Percentiles rank a stretch among this genome's conserved stretches.
Evolutionary conservation across 768 basidiomycete species (phyloP).

Genomic region (Termitomyces sp.): DNA sequence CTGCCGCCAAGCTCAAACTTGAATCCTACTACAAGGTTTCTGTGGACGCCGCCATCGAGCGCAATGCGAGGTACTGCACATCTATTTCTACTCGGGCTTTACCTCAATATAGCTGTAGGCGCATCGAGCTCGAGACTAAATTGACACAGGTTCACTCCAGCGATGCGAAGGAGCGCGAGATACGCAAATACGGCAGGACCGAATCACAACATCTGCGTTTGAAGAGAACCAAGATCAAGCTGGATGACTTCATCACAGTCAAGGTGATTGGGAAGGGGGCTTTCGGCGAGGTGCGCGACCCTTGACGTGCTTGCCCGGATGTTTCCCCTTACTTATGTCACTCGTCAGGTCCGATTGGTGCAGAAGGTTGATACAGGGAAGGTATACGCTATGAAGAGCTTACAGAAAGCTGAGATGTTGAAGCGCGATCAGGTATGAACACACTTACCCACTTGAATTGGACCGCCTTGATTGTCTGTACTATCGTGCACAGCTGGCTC

Average conservation of each 20-base stretch:
- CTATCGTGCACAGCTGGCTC: slow-evolving; percentile 67
- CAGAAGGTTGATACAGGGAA: slow-evolving; percentile 97
- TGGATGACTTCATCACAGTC: slow-evolving; percentile 91
- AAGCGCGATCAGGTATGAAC: slow-evolving; percentile 90
- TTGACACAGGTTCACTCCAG: slow-evolving; percentile 70
- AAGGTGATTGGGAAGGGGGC: slow-evolving; percentile 99
- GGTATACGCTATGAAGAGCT: slow-evolving; percentile 99
- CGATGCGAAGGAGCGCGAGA: slow-evolving; percentile 86
- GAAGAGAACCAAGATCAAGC: slow-evolving; percentile 87
- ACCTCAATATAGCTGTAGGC: slow-evolving; percentile 41
- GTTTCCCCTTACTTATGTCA: neutral
- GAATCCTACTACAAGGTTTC: slow-evolving; percentile 98
- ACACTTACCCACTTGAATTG: neutral
- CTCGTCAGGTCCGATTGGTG: slow-evolving; percentile 77
- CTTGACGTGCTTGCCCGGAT: neutral
- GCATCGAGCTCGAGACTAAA: slow-evolving; percentile 85
- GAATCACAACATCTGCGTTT: slow-evolving; percentile 91
- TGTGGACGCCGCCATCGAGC: slow-evolving; percentile 93
- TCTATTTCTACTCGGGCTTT: neutral
- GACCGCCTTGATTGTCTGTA: neutral
- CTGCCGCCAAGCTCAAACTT: slow-evolving; percentile 93
- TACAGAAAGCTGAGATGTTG: slow-evolving; percentile 98
- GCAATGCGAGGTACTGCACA: slow-evolving; percentile 78
- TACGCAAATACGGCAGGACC: slow-evolving; percentile 79
- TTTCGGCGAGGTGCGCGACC: slow-evolving; percentile 80